phyloP scores from a whole-genome alignment of 2,329 filamentous ascomycete genomes.

The Curvularia sp. region DNA sequence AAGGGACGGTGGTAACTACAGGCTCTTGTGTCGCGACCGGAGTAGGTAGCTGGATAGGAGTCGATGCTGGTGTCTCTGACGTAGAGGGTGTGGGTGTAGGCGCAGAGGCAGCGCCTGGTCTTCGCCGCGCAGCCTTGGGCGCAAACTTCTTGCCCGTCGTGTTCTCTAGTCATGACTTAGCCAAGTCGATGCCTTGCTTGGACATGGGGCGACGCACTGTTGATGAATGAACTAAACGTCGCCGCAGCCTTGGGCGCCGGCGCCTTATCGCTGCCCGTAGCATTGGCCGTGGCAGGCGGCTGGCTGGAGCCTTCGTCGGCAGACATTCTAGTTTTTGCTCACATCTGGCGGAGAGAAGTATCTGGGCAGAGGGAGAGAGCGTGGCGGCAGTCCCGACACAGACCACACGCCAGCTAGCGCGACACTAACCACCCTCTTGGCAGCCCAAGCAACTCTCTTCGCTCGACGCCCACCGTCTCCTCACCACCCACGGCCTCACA shows the following conservation, averaged over 20 bases:
- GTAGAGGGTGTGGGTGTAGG: conserved; percentile 3
- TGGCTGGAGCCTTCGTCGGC: conserved; percentile 31
- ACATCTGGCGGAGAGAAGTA: conserved; percentile 8
- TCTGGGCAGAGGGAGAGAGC: neutral
- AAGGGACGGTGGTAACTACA: neutral
- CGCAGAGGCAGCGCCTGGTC: conserved; percentile 47
- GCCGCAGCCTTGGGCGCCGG: conserved; percentile 26
- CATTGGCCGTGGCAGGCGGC: conserved; percentile 14
- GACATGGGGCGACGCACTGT: conserved; percentile 32
- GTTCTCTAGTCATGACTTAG: conserved; percentile 42
- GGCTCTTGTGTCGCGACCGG: conserved; percentile 37
- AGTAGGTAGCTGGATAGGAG: conserved; percentile 32
- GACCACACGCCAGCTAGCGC: conserved; percentile 17
- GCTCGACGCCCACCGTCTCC: conserved; percentile 25
- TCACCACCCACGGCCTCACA: conserved; percentile 33
- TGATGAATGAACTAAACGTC: conserved; percentile 43
- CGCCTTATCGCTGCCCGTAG: conserved; percentile 26
- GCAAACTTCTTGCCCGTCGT: conserved; percentile 58
- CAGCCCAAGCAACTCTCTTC: conserved; percentile 29
- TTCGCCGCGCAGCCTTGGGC: conserved; percentile 56
- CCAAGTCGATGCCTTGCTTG: conserved; percentile 16
- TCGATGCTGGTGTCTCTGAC: conserved; percentile 9
- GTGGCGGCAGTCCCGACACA: conserved; percentile 18
- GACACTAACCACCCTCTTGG: conserved; percentile 17
- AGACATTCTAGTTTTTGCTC: conserved; percentile 31